phyloP scores from a whole-genome alignment of 257 asterid species.

The Solanum chmielewskii region DNA sequence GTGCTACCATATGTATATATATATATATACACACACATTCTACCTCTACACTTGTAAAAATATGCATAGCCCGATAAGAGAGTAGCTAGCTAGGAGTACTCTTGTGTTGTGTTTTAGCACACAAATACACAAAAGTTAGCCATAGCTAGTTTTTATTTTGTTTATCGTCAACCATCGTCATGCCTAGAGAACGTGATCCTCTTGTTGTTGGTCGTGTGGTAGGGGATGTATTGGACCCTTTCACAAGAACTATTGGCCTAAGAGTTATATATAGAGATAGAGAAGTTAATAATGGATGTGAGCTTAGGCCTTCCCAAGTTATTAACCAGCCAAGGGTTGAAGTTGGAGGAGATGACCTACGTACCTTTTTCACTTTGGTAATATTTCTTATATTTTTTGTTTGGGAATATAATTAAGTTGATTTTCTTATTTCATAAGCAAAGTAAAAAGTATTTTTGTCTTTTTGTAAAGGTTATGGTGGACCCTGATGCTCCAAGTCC shows the following conservation, averaged over 20 bases:
- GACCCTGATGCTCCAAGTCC: conserved; percentile 73
- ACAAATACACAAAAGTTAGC: background rate
- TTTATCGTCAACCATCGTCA: background rate
- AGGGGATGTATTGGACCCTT: conserved; percentile 63
- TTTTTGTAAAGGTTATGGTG: conserved; percentile 33
- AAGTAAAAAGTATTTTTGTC: background rate
- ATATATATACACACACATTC: background rate
- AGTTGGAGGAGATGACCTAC: conserved; percentile 66
- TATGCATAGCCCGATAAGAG: background rate
- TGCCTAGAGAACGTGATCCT: conserved; percentile 56
- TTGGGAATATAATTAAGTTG: background rate
- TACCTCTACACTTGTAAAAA: background rate
- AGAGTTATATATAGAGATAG: conserved; percentile 23
- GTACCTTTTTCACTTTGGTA: conserved; percentile 64
- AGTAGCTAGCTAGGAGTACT: background rate
- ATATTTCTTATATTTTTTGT: background rate
- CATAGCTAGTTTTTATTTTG: background rate
- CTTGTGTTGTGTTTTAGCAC: background rate
- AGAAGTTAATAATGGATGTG: conserved; percentile 53
- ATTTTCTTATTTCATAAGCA: too few relatives aligned
- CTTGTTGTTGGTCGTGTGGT: conserved; percentile 53
- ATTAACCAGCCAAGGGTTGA: conserved; percentile 62
- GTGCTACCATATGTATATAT: background rate
- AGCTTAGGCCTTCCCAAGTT: conserved; percentile 55
- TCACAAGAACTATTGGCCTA: conserved; percentile 34